These are phyloP conservation scores for Metahyphopichia silvanorum DNA, from an alignment of 805 yeast genomes.

Conservation along the genomic window DNA sequence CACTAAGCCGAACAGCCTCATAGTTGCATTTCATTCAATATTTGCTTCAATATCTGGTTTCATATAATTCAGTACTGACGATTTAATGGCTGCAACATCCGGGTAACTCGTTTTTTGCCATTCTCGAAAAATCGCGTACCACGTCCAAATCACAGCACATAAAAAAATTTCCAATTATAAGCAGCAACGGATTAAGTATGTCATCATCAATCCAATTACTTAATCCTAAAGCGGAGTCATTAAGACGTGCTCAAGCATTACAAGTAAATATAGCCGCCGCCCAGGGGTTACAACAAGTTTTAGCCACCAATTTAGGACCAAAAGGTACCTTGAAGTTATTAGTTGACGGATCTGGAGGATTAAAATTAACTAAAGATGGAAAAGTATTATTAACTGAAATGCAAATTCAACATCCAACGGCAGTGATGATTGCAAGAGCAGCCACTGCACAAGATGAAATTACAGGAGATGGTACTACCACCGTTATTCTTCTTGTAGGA, in stretches of 20 bases:
- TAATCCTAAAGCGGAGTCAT: constrained; percentile 97
- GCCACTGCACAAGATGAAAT: constrained; percentile 99
- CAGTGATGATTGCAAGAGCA: constrained; percentile 74
- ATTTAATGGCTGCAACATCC: too few species aligned
- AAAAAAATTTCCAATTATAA: too few species aligned
- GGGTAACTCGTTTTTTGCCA: too few species aligned
- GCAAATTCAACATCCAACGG: constrained; percentile 73
- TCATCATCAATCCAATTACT: constrained; percentile 78
- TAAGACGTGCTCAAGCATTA: constrained; percentile 91
- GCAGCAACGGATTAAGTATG: too few species aligned
- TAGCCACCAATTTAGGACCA: constrained; percentile 92
- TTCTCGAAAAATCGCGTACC: too few species aligned
- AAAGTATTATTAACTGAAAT: constrained; percentile 89
- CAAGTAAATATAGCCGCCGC: constrained; percentile 96
- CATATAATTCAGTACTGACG: too few species aligned
- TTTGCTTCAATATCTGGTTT: too few species aligned
- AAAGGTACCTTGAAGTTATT: constrained; percentile 95
- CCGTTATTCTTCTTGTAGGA: constrained; percentile 92
- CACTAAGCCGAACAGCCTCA: too few species aligned
- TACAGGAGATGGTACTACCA: constrained; percentile 99
- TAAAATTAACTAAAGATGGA: constrained; percentile 96
- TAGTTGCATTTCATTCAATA: too few species aligned
- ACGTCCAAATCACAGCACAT: constrained; percentile 4
- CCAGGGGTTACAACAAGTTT: constrained; percentile 90
- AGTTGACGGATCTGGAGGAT: constrained; percentile 94